Evolutionary conservation across 805 yeast genomes (phyloP).

Genomic region (Cyberlindnera americana): DNA sequence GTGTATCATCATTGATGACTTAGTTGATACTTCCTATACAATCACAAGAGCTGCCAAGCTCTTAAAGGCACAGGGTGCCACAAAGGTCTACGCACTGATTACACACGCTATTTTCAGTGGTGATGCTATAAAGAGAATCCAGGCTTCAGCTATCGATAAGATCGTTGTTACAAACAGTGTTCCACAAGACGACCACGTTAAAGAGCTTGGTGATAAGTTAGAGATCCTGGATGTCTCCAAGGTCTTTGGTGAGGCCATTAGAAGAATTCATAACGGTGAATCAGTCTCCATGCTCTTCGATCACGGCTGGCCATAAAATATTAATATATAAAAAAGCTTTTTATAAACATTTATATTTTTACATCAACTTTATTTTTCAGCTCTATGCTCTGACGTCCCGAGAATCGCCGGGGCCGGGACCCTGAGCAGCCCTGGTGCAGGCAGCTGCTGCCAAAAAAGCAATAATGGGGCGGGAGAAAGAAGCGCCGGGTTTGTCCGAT

Average conservation of each 20-base stretch:
- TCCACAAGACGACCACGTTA: constrained; percentile 69
- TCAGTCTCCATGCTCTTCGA: constrained; percentile 91
- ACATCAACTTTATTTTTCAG: too few species aligned
- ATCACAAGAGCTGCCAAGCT: constrained; percentile 89
- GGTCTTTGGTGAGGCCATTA: constrained; percentile 89
- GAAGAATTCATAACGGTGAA: constrained; percentile 97
- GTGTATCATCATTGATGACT: constrained; percentile 90
- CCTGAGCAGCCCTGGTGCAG: too few species aligned
- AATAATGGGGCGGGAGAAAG: too few species aligned
- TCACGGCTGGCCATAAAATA: constrained; percentile 45
- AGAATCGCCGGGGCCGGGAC: too few species aligned
- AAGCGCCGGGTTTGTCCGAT: not conserved
- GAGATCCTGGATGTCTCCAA: constrained; percentile 85
- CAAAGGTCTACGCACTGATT: constrained; percentile 76
- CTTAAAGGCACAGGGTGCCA: constrained; percentile 90
- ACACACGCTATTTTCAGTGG: constrained; percentile 95
- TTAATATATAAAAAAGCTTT: not conserved
- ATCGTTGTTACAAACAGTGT: constrained; percentile 87
- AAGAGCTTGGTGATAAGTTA: constrained; percentile 52
- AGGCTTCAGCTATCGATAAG: constrained; percentile 70
- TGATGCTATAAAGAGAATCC: constrained; percentile 75
- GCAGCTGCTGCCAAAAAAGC: too few species aligned
- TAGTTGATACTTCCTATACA: constrained; percentile 91
- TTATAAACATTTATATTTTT: not conserved
- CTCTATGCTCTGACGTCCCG: too few species aligned